Evolutionary conservation across 2,329 filamentous ascomycete genomes (phyloP).

Genomic region (Phaeophleospora eucalypticola): DNA sequence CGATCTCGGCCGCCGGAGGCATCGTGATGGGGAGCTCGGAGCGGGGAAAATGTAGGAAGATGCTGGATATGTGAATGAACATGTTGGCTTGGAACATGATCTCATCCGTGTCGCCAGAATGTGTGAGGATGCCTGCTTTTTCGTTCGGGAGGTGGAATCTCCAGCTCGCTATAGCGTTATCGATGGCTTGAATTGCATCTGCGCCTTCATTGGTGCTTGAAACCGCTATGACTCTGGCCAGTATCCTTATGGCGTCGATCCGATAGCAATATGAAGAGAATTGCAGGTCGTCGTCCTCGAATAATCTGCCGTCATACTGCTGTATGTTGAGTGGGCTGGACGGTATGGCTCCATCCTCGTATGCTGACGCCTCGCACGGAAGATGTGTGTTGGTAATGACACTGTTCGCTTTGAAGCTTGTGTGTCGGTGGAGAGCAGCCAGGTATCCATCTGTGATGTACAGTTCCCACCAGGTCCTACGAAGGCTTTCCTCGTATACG

Average conservation of each 20-base stretch:
- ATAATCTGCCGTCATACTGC: slow-evolving; percentile 74
- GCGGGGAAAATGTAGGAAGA: slow-evolving; percentile 74
- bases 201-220: slow-evolving; percentile 31
- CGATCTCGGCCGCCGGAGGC: slow-evolving; percentile 48
- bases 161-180: slow-evolving; percentile 68
- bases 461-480: slow-evolving; percentile 86
- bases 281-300: slow-evolving; percentile 62
- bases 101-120: slow-evolving; percentile 72
- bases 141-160: slow-evolving; percentile 68
- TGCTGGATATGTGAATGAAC: slow-evolving; percentile 61
- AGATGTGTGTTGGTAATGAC: slow-evolving; percentile 65
- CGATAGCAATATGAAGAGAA: slow-evolving; percentile 86
- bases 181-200: slow-evolving; percentile 52
- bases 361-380: slow-evolving; percentile 80
- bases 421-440: slow-evolving; percentile 70
- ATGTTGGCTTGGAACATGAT: slow-evolving; percentile 90
- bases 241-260: slow-evolving; percentile 73
- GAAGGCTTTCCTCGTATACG: slow-evolving; percentile 75
- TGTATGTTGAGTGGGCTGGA: slow-evolving; percentile 59
- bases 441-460: slow-evolving; percentile 82
- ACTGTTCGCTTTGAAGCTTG: slow-evolving; percentile 66
- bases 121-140: slow-evolving; percentile 66
- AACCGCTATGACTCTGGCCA: slow-evolving; percentile 66
- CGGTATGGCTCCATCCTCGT: slow-evolving; percentile 41
- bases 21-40: slow-evolving; percentile 66